phyloP scores from a whole-genome alignment of 1,284 basidiomycete genomes.

The Sporisorium graminicola region DNA sequence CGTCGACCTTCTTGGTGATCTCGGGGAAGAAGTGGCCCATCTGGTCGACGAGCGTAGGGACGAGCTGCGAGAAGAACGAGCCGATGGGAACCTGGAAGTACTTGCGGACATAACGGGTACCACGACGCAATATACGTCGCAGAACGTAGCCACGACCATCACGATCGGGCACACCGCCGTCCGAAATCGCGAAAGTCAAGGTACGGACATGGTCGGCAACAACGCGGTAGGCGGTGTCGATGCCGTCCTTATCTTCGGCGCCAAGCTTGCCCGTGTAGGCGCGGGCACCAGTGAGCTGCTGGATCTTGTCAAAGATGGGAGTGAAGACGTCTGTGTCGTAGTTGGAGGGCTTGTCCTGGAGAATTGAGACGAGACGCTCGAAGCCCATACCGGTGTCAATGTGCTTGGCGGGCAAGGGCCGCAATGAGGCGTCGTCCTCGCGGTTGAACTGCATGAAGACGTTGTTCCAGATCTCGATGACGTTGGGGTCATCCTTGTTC shows the following conservation, averaged over 20 bases:
- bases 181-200: constrained; percentile 92
- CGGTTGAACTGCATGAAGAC: constrained; percentile 99
- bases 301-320: constrained; percentile 89
- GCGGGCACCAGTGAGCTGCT: constrained; percentile 88
- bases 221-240: constrained; percentile 97
- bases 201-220: constrained; percentile 97
- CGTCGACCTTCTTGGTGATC: constrained; percentile 83
- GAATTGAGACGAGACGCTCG: constrained; percentile 92
- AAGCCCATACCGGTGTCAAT: constrained; percentile 99
- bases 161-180: constrained; percentile 95
- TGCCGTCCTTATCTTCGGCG: constrained; percentile 89
- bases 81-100: constrained; percentile 95
- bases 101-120: constrained; percentile 93
- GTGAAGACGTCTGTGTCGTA: constrained; percentile 97
- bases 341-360: constrained; percentile 92
- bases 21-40: constrained; percentile 95
- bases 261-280: constrained; percentile 91
- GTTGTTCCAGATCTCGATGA: constrained; percentile 99
- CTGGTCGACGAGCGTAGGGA: constrained; percentile 88
- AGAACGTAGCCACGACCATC: constrained; percentile 96
- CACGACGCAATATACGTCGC: constrained; percentile 88
- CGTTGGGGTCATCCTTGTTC: constrained; percentile 93
- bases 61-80: constrained; percentile 91
- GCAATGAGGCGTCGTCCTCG: constrained; percentile 86
- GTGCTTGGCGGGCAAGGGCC: constrained; percentile 88